These are phyloP conservation scores for Gossypium armourianum DNA, from an alignment of 441 rosid species.

Conservation along the genomic window DNA sequence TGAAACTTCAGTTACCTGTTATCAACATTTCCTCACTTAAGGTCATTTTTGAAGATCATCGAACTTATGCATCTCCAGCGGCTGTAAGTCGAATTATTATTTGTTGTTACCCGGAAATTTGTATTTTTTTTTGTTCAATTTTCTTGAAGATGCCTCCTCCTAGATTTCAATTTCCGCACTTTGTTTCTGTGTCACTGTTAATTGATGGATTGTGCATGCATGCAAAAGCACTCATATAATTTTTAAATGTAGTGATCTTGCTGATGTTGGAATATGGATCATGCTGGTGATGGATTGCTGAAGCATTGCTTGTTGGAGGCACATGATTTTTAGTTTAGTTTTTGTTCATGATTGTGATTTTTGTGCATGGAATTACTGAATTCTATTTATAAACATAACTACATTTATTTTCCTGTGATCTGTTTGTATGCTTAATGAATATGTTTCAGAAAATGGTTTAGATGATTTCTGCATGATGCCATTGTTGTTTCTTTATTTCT, in stretches of 20 bases:
- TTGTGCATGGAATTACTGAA: slow-evolving; percentile 11
- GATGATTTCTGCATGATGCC: slow-evolving; percentile 12
- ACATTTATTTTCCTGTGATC: not conserved
- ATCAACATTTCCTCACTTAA: slow-evolving; percentile 65
- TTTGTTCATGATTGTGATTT: not conserved
- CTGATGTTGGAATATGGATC: not conserved
- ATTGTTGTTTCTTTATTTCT: slow-evolving; percentile 2
- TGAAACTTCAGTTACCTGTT: slow-evolving; percentile 66
- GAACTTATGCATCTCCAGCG: slow-evolving; percentile 75
- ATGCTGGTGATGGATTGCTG: not conserved
- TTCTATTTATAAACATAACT: not conserved
- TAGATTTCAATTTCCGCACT: not conserved
- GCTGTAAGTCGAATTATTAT: slow-evolving; percentile 52
- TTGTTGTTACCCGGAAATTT: slow-evolving; percentile 1
- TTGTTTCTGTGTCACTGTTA: not conserved
- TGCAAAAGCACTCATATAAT: not conserved
- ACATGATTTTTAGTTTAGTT: not conserved
- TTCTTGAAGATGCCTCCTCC: not conserved
- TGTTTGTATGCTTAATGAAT: slow-evolving; percentile 6
- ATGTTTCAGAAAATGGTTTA: slow-evolving; percentile 9
- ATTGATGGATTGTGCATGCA: slow-evolving; percentile 1
- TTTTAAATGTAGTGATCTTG: not conserved
- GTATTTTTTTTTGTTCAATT: not conserved
- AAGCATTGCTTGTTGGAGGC: not conserved
- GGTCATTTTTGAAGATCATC: slow-evolving; percentile 79